Evolutionary conservation across 2,329 filamentous ascomycete genomes (phyloP).

Genomic region (Clonostachys rosea): DNA sequence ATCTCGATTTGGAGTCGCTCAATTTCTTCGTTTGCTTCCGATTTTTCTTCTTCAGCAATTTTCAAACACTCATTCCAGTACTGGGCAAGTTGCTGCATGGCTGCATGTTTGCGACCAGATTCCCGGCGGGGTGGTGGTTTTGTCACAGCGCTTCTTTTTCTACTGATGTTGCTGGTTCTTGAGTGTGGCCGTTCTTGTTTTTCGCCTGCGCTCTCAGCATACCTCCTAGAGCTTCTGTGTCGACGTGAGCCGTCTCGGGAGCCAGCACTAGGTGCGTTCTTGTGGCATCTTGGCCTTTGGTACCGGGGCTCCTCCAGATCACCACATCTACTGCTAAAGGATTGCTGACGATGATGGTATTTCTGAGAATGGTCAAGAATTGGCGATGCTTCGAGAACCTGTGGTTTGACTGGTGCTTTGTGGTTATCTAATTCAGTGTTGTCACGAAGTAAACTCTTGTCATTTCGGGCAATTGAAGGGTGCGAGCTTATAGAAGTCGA

Average conservation of each 20-base stretch:
- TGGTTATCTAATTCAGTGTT: too few species aligned
- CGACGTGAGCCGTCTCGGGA: too few species aligned
- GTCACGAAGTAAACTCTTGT: too few species aligned
- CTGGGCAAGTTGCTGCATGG: slow-evolving; percentile 22
- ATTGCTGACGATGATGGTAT: slow-evolving; percentile 1
- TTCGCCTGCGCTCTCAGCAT: too few species aligned
- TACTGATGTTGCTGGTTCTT: slow-evolving; percentile 23
- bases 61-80: slow-evolving; percentile 26
- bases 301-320: slow-evolving; percentile 20
- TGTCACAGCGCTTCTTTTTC: slow-evolving; percentile 12
- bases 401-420: too few species aligned
- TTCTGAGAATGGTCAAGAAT: too few species aligned
- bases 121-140: slow-evolving; percentile 8
- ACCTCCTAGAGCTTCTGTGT: too few species aligned
- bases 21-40: slow-evolving; percentile 15
- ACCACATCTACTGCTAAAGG: slow-evolving; percentile 14
- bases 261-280: neutral
- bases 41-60: slow-evolving; percentile 19
- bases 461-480: too few species aligned
- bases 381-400: too few species aligned
- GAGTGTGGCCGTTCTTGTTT: slow-evolving; percentile 8
- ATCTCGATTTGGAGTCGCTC: slow-evolving; percentile 13
- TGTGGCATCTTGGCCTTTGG: neutral
- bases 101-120: slow-evolving; percentile 15
- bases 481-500: too few species aligned